Base-by-base conservation (phyloP, 139 green algal genomes). In the Yamagishiella unicocca region DNA sequence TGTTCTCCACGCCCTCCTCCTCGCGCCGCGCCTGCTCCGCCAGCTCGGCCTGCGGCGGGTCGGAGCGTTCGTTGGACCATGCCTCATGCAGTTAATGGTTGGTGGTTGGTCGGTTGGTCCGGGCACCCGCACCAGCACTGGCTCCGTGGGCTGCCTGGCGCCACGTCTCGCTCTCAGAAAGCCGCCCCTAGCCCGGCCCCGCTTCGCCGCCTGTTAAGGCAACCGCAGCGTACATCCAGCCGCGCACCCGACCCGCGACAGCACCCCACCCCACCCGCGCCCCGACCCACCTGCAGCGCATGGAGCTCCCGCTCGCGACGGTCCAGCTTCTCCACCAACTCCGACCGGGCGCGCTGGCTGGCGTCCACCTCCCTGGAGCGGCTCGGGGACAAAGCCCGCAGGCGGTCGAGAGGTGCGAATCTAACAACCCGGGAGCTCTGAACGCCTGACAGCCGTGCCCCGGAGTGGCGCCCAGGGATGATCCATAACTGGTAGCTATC, bases 311-410 rank as follows among this genome's bases (percentile, higher is more conserved):
- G 22, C 53, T 83, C 76, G 5, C 53, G 35, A 35, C 33, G 29
- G 35, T 83, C 76, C 76, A 83, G 35, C 35, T 19, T 31, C 33
- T 54, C 50, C 35, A 35, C 35, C 76, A 71, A 7, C 76, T 83
- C 76, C 7, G 29, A 8, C 3, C 53, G 22, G 6, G 22, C 53
- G 3, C 54, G 53, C 2, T 31, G 53, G 1, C 22, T 17, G 7
- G 53, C 35, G 24, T 83, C 76, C 7, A 17, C 5, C 35, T 83
- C 76, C 76, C 76, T 83, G 75, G 25, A 25, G 43, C 4, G 29
- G 24, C 33, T 7, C 67, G 37, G 67, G n/a, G 8, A 42, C 35
- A 37, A 8, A n/a, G n/a, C n/a, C n/a, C n/a, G n/a, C n/a, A n/a
- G n/a, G n/a, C n/a, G n/a, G n/a, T n/a, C n/a, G n/a, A n/a, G n/a